These are phyloP conservation scores for Starmerella floricola DNA, from an alignment of 805 yeast genomes.

Conservation along the genomic window DNA sequence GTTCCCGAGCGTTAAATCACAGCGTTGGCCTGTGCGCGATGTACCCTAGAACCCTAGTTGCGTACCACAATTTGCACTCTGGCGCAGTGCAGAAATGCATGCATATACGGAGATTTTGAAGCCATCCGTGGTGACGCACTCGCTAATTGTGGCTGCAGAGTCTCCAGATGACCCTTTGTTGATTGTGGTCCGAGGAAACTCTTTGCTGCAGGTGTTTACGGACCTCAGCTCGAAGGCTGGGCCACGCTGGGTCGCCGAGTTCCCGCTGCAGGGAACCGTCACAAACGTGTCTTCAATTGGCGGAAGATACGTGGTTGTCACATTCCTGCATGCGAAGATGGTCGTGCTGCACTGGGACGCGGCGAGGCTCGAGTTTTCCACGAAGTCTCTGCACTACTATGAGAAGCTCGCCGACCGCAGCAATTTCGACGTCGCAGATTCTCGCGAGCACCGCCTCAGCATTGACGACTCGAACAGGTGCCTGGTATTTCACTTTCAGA, in stretches of 20 bases:
- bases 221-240: slow-evolving; percentile 18
- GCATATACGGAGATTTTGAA: slow-evolving; percentile 64
- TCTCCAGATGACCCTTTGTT: slow-evolving; percentile 33
- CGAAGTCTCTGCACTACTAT: slow-evolving; percentile 75
- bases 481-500: slow-evolving; percentile 44
- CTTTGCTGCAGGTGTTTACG: slow-evolving; percentile 51
- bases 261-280: slow-evolving; percentile 57
- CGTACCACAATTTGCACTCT: too few species aligned
- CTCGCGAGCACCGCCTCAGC: slow-evolving; percentile 31
- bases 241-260: slow-evolving; percentile 46
- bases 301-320: slow-evolving; percentile 35
- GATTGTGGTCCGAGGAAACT: slow-evolving; percentile 52
- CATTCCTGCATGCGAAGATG: slow-evolving; percentile 65
- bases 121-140: slow-evolving; percentile 60
- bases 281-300: slow-evolving; percentile 41
- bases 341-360: slow-evolving; percentile 65
- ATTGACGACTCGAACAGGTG: slow-evolving; percentile 53
- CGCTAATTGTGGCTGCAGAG: slow-evolving; percentile 31
- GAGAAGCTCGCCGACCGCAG: slow-evolving; percentile 36
- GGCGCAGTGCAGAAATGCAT: slow-evolving; percentile 43
- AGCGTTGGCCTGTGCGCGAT: too few species aligned
- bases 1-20: too few species aligned
- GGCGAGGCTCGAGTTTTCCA: slow-evolving; percentile 40
- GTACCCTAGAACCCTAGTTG: too few species aligned
- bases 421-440: slow-evolving; percentile 33